A percentile compares a stretch with the other conserved stretches of the same genome.
Evolutionary conservation across 2,329 filamentous ascomycete species (phyloP).

Genomic region (Fusarium pseudoanthophilum): DNA sequence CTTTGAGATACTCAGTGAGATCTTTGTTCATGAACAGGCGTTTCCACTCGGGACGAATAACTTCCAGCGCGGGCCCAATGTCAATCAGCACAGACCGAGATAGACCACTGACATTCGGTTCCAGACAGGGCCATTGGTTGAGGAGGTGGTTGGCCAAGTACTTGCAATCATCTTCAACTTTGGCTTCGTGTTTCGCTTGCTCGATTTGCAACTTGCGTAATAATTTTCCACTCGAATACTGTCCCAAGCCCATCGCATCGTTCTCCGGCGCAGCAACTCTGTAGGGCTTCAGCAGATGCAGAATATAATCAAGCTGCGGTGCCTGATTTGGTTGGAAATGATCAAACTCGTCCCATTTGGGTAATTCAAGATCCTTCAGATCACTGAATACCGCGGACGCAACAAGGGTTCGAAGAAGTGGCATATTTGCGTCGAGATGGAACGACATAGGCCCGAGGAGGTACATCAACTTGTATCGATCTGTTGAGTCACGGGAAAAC

Average conservation of each 20-base stretch:
- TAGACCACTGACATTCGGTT: constrained; percentile 32
- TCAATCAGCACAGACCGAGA: constrained; percentile 35
- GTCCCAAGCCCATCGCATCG: constrained; percentile 12
- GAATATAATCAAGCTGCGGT: constrained; percentile 32
- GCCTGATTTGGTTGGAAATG: constrained; percentile 38
- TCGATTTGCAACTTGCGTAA: constrained; percentile 34
- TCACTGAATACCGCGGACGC: constrained; percentile 38
- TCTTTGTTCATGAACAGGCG: constrained; percentile 39
- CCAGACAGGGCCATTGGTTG: constrained; percentile 41
- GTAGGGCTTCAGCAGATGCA: constrained; percentile 38
- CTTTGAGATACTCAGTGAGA: constrained; percentile 29
- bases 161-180: constrained; percentile 41
- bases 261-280: constrained; percentile 8
- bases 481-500: constrained; percentile 5
- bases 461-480: constrained; percentile 39
- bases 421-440: constrained; percentile 30
- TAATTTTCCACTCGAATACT: constrained; percentile 40
- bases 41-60: constrained; percentile 42
- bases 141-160: constrained; percentile 38
- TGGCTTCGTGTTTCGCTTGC: constrained; percentile 30
- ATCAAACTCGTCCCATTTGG: constrained; percentile 35
- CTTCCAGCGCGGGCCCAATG: constrained; percentile 35
- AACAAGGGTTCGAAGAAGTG: constrained; percentile 35
- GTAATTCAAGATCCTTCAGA: constrained; percentile 23
- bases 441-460: constrained; percentile 40